These are phyloP conservation scores for Paramecium primaurelia DNA, from an alignment of 73 alveolate genomes.

Conservation along the genomic window DNA sequence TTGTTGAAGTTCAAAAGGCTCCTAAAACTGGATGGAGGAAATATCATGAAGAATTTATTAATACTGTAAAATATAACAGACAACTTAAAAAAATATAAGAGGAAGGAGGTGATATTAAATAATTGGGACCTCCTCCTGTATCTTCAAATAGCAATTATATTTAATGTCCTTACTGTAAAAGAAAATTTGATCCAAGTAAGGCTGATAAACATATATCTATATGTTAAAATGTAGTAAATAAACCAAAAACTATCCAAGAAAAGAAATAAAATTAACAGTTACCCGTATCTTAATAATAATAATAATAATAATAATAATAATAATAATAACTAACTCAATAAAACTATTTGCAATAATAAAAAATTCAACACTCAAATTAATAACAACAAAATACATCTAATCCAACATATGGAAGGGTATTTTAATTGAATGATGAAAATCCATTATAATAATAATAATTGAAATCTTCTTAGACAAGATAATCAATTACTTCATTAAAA, in stretches of 20 bases:
- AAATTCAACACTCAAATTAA: not conserved
- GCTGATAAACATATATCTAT: constrained; percentile 77
- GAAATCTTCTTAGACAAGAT: not conserved
- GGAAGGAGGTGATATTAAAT: constrained; percentile 80
- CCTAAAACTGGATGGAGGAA: constrained; percentile 74
- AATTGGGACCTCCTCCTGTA: constrained; percentile 63
- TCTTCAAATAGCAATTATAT: constrained; percentile 58
- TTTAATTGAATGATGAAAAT: not conserved
- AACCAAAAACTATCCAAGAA: constrained; percentile 68
- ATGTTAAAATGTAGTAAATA: constrained; percentile 68
- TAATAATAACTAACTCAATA: not conserved
- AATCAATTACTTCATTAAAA: not conserved
- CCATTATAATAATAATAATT: not conserved
- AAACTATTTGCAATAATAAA: not conserved
- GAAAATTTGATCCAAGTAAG: constrained; percentile 64
- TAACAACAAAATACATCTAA: not conserved
- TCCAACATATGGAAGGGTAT: not conserved
- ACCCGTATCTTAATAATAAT: not conserved
- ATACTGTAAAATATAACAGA: constrained; percentile 68
- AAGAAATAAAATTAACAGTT: not conserved
- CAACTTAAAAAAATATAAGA: constrained; percentile 67
- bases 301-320: not conserved
- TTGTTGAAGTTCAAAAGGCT: constrained; percentile 60
- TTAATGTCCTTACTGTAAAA: constrained; percentile 71
- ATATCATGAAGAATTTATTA: constrained; percentile 69